phyloP scores from a whole-genome alignment of 2,329 filamentous ascomycete genomes.

The Paracoccidioides lutzii region DNA sequence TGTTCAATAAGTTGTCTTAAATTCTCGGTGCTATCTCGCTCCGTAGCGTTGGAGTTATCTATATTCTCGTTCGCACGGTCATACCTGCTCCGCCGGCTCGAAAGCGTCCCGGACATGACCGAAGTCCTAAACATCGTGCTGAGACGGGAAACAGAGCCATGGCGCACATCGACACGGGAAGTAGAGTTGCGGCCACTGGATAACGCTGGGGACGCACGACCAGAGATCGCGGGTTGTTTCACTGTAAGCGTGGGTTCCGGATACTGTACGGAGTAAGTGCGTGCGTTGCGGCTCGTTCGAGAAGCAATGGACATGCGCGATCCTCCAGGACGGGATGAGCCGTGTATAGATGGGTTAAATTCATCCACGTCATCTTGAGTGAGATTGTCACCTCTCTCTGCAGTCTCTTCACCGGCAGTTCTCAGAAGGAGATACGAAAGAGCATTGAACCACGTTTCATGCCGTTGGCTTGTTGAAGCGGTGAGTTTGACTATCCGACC shows the following conservation, averaged over 20 bases:
- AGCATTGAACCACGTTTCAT: conserved; percentile 98
- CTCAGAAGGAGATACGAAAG: conserved; percentile 82
- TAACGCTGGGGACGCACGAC: conserved; percentile 24
- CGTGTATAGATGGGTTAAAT: conserved; percentile 59
- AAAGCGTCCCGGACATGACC: conserved; percentile 38
- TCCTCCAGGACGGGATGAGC: conserved; percentile 42
- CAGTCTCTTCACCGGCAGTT: conserved; percentile 44
- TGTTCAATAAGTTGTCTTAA: conserved; percentile 63
- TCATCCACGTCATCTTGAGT: conserved; percentile 54
- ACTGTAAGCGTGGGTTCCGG: conserved; percentile 27
- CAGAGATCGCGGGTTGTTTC: conserved; percentile 25
- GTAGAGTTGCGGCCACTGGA: conserved; percentile 23
- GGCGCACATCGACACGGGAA: conserved; percentile 22
- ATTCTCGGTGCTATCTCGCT: conserved; percentile 69
- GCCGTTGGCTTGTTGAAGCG: conserved; percentile 79
- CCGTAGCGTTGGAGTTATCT: conserved; percentile 27
- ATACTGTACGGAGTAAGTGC: conserved; percentile 48
- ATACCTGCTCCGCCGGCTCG: conserved; percentile 33
- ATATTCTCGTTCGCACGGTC: conserved; percentile 22
- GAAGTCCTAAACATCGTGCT: conserved; percentile 36
- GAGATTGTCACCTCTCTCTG: conserved; percentile 44
- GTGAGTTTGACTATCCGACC: conserved; percentile 88
- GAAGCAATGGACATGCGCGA: conserved; percentile 57
- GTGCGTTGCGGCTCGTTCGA: conserved; percentile 61
- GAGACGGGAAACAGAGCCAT: conserved; percentile 35